Percentiles rank a stretch among this genome's conserved stretches.
These are phyloP conservation scores for Raffaelea arxii DNA, from an alignment of 2,329 filamentous ascomycete species.

Conservation along the genomic window DNA sequence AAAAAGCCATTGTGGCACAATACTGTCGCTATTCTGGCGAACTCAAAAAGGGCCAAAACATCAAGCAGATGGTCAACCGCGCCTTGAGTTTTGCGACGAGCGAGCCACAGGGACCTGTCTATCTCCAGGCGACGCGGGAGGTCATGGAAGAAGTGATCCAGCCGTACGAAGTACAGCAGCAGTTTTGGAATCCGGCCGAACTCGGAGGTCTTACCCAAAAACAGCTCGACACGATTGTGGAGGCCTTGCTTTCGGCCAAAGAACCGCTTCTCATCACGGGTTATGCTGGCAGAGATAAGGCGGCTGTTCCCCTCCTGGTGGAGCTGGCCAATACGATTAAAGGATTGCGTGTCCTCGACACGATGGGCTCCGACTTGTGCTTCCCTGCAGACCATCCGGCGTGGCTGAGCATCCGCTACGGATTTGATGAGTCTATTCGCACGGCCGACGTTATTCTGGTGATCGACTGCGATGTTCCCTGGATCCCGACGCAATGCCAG, in stretches of 20 bases:
- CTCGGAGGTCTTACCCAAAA: constrained; percentile 47
- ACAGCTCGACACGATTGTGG: constrained; percentile 50
- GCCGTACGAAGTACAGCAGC: constrained; percentile 59
- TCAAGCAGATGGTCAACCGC: constrained; percentile 83
- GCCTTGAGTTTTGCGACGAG: constrained; percentile 73
- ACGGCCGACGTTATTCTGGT: constrained; percentile 78
- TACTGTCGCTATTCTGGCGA: constrained; percentile 79
- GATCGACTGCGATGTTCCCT: constrained; percentile 83
- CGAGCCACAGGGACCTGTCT: constrained; percentile 70
- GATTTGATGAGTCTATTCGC: constrained; percentile 61
- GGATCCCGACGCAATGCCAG: constrained; percentile 70
- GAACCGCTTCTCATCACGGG: constrained; percentile 64
- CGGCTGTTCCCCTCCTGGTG: constrained; percentile 50
- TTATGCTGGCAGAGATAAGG: constrained; percentile 61
- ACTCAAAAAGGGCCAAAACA: constrained; percentile 73
- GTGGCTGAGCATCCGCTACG: constrained; percentile 64
- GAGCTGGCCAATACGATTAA: constrained; percentile 58
- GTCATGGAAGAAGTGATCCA: constrained; percentile 78
- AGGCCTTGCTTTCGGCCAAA: constrained; percentile 52
- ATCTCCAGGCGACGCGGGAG: constrained; percentile 68
- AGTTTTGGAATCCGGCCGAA: constrained; percentile 60
- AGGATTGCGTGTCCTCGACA: constrained; percentile 63
- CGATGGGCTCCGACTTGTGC: constrained; percentile 71
- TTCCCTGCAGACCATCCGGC: constrained; percentile 62
- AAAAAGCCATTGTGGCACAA: constrained; percentile 52